Evolutionary conservation across 73 alveolate genomes (phyloP).

Genomic region (Uronychia binucleata): DNA sequence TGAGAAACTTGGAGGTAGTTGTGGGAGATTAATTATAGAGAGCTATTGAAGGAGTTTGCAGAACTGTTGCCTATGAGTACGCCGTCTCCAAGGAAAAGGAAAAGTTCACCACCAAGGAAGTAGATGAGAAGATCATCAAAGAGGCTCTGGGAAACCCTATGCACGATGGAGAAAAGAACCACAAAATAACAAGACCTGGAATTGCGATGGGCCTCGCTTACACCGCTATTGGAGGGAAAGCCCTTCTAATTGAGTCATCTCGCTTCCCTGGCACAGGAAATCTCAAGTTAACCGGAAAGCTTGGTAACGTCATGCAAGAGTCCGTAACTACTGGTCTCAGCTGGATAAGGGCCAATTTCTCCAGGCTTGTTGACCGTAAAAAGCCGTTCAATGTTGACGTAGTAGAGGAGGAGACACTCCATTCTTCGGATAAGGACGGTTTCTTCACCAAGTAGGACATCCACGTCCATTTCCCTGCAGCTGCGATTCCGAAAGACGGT

Average conservation of each 20-base stretch:
- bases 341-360: conserved; percentile 83
- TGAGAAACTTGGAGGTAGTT: conserved; percentile 69
- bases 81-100: conserved; percentile 54
- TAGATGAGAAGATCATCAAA: conserved; percentile 55
- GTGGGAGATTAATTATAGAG: conserved; percentile 38
- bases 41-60: conserved; percentile 74
- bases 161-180: conserved; percentile 61
- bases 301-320: conserved; percentile 94
- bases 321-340: conserved; percentile 84
- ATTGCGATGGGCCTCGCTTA: conserved; percentile 89
- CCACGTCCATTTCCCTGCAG: conserved; percentile 95
- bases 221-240: conserved; percentile 89
- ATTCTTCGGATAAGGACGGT: background rate
- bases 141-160: conserved; percentile 85
- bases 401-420: background rate
- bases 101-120: conserved; percentile 20
- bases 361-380: conserved; percentile 46
- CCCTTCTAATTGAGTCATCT: conserved; percentile 78
- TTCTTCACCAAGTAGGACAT: conserved; percentile 74
- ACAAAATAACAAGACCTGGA: conserved; percentile 80
- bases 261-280: conserved; percentile 79
- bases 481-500: conserved; percentile 95
- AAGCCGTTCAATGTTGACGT: background rate
- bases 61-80: conserved; percentile 74
- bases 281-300: conserved; percentile 84